These are phyloP conservation scores for Termitomyces sp. DNA, from an alignment of 768 basidiomycete species.

Conservation along the genomic window DNA sequence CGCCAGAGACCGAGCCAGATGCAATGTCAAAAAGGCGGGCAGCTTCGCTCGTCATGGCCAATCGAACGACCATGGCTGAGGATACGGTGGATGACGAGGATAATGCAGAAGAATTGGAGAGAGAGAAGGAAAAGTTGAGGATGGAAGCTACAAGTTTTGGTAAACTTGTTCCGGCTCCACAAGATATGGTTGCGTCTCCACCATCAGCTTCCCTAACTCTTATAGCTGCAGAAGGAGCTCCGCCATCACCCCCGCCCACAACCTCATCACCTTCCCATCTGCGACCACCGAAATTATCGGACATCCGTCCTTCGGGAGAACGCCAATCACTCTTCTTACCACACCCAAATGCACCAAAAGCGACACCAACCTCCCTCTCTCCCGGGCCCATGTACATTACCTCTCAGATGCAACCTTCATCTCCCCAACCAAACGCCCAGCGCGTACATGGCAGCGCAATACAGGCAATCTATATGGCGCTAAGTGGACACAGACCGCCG, in stretches of 20 bases:
- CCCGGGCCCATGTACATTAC: conserved; percentile 44
- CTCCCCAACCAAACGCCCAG: conserved; percentile 4
- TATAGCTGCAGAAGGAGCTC: neutral
- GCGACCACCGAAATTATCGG: conserved; percentile 22
- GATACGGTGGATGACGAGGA: conserved; percentile 1
- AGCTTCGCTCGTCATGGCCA: conserved; percentile 15
- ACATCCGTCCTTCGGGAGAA: conserved; percentile 21
- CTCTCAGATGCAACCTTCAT: conserved; percentile 9
- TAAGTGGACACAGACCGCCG: conserved; percentile 9
- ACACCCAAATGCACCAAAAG: conserved; percentile 41
- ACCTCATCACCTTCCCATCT: conserved; percentile 14
- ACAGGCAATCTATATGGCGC: conserved; percentile 24
- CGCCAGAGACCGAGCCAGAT: conserved; percentile 18
- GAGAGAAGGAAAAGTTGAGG: conserved; percentile 1
- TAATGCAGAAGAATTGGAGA: neutral
- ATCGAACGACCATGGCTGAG: conserved; percentile 18
- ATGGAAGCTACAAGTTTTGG: neutral
- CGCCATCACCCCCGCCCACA: conserved; percentile 11
- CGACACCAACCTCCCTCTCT: conserved; percentile 24
- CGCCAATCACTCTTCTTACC: conserved; percentile 37
- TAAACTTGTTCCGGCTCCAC: neutral
- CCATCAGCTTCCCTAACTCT: neutral
- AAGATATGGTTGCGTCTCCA: neutral
- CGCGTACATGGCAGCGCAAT: conserved; percentile 12
- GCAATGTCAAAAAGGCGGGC: conserved; percentile 3